phyloP scores from a whole-genome alignment of 164 flowering plant species.

The Stephania cephalantha region DNA sequence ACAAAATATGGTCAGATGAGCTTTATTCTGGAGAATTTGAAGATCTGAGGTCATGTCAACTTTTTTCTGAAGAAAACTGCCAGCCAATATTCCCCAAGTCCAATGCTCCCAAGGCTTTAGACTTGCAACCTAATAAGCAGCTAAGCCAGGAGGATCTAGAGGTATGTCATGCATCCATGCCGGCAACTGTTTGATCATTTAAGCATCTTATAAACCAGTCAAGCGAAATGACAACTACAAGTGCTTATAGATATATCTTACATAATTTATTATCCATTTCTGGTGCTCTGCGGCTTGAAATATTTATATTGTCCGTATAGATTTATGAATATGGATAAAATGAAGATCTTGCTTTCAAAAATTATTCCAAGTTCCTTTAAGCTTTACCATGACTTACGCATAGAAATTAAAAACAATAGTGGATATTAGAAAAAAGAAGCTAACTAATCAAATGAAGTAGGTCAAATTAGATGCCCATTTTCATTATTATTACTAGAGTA shows the following conservation, averaged over 20 bases:
- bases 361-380: not conserved
- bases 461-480: not conserved
- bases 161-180: conserved; percentile 27
- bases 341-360: not conserved
- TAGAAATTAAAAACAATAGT: not conserved
- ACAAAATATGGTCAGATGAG: conserved; percentile 51
- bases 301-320: not conserved
- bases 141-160: conserved; percentile 45
- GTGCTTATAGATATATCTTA: not conserved
- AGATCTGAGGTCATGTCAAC: conserved; percentile 38
- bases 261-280: not conserved
- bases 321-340: not conserved
- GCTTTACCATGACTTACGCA: not conserved
- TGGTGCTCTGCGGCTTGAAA: not conserved
- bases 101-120: not conserved
- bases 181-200: not conserved
- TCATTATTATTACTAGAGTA: too few relatives aligned
- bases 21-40: conserved; percentile 68
- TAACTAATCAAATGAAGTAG: not conserved
- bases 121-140: conserved; percentile 16
- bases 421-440: not conserved
- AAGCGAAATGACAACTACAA: not conserved
- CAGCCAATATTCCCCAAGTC: conserved; percentile 39
- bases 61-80: conserved; percentile 34
- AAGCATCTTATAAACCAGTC: not conserved